Base-by-base conservation (phyloP, 148 eudicot genomes). In the Suaeda aralocaspica region DNA sequence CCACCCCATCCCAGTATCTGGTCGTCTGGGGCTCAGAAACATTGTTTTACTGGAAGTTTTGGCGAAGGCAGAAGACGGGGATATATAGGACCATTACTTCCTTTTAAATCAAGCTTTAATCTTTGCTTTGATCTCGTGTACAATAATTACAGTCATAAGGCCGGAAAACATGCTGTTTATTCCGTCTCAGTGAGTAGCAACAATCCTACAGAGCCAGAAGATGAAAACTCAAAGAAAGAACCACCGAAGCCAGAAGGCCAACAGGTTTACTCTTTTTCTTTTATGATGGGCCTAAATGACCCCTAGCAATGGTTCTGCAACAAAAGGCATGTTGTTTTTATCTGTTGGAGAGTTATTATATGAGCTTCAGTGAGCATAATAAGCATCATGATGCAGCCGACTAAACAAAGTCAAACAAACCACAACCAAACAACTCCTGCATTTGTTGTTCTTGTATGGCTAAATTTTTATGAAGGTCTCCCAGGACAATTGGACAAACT, bases 201-300 rank as follows among this genome's bases (percentile, higher is more conserved):
- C 63, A 70, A 78, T 56, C 70, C 77, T n/a, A 66, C 25, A 25
- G 81, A 78, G 66, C 81, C 81, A 55, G 81, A 78, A 62, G 81
- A 78, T 68, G 73, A 73, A 55, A 73, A 59, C 70, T 31, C 49
- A 16, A 52, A 66, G 3, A 74, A 61, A 34, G 73, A 72, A 36
- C 31, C 81, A 62, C 62, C 73, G 19, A 53, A 73, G 59, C 46
- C 73, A 61, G 73, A 78, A 33, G 29, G 61, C 46, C 65, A 62
- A 63, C 60, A 66, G 77, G 81, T 78, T 61, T 72, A 19, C 21
- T 4, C 3, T 51, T 5, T 31, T 2, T 21, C 63, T 66, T 74
- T 8, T 34, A 44, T n/a, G 63, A 50, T 36, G 25, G 70, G 55
- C 28, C 64, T 41, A 29, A 30, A 13, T 26, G 24, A 6, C 29